These are phyloP conservation scores for Irpex sp. DNA, from an alignment of 1,284 basidiomycete genomes.

Conservation along the genomic window DNA sequence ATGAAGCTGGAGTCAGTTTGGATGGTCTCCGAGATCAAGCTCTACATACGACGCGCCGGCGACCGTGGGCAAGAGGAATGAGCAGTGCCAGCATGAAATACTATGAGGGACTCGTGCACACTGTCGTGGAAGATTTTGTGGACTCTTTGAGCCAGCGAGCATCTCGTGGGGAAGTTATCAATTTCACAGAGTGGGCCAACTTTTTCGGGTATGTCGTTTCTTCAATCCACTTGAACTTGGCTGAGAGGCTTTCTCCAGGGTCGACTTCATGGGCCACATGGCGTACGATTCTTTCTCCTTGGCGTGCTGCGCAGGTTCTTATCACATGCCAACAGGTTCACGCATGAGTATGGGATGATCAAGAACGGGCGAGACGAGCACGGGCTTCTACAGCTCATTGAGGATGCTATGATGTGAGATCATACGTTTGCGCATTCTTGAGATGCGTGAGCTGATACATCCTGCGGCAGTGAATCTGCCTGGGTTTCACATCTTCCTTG, in stretches of 20 bases:
- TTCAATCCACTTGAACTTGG: no score
- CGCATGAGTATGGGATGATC: slow-evolving; percentile 13
- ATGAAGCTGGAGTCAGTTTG: slow-evolving; percentile 10
- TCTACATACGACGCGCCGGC: slow-evolving; percentile 17
- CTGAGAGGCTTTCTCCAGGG: slow-evolving; percentile 1
- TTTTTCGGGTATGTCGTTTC: neutral
- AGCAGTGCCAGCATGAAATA: slow-evolving; percentile 13
- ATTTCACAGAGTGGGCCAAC: slow-evolving; percentile 12
- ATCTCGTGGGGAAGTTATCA: slow-evolving; percentile 1
- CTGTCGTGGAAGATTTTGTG: slow-evolving; percentile 4
- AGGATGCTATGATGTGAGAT: slow-evolving; percentile 8
- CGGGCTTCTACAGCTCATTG: slow-evolving; percentile 8
- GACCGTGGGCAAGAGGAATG: slow-evolving; percentile 18
- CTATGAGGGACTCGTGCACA: slow-evolving; percentile 13
- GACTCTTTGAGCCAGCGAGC: slow-evolving; percentile 3
- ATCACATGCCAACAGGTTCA: slow-evolving; percentile 5
- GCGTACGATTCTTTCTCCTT: slow-evolving; percentile 12
- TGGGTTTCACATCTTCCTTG: slow-evolving; percentile 16
- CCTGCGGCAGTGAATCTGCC: slow-evolving; percentile 4
- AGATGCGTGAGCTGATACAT: neutral
- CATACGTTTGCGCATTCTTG: neutral
- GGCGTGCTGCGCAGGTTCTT: neutral
- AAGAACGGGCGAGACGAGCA: slow-evolving; percentile 8
- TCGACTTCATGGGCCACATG: slow-evolving; percentile 21
- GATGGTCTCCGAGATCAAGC: slow-evolving; percentile 11